Conservation (phyloP, 129 eudicot genomes). For the Tanacetum coccineum region DNA sequence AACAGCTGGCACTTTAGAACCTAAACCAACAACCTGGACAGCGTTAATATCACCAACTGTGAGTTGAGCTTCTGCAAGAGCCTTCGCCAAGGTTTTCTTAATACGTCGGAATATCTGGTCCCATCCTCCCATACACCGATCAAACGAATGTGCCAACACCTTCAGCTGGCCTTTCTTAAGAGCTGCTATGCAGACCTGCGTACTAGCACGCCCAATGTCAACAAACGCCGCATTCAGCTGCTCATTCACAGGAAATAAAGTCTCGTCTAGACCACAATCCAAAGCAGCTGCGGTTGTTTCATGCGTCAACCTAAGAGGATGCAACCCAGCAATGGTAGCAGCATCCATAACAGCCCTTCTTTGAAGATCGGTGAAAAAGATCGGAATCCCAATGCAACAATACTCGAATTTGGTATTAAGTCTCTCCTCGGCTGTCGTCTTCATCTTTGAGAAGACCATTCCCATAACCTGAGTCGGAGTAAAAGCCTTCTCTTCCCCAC, state of each 20-base stretch:
- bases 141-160: slow-evolving; percentile 78
- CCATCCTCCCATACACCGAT: slow-evolving; percentile 76
- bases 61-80: slow-evolving; percentile 76
- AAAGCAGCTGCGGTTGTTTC: slow-evolving; percentile 95
- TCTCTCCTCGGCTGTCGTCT: slow-evolving; percentile 85
- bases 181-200: slow-evolving; percentile 91
- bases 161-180: slow-evolving; percentile 89
- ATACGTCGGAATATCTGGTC: slow-evolving; percentile 95
- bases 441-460: slow-evolving; percentile 80
- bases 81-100: slow-evolving; percentile 78
- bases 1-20: slow-evolving; percentile 83
- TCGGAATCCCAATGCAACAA: slow-evolving; percentile 88
- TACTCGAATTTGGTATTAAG: no score
- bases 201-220: slow-evolving; percentile 91
- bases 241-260: slow-evolving; percentile 86
- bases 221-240: slow-evolving; percentile 81
- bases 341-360: slow-evolving; percentile 89
- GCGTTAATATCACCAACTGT: slow-evolving; percentile 62
- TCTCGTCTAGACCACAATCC: slow-evolving; percentile 91
- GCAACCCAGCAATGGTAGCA: slow-evolving; percentile 75
- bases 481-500: slow-evolving; percentile 73
- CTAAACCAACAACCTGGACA: slow-evolving; percentile 93
- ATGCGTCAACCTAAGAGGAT: slow-evolving; percentile 80
- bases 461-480: slow-evolving; percentile 89
- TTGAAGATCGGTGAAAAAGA: slow-evolving; percentile 88